Evolutionary conservation across 2,329 filamentous ascomycete species (phyloP), one percentile per base, ranked within the genome.

Genomic region (Sclerotinia spermophila): DNA sequence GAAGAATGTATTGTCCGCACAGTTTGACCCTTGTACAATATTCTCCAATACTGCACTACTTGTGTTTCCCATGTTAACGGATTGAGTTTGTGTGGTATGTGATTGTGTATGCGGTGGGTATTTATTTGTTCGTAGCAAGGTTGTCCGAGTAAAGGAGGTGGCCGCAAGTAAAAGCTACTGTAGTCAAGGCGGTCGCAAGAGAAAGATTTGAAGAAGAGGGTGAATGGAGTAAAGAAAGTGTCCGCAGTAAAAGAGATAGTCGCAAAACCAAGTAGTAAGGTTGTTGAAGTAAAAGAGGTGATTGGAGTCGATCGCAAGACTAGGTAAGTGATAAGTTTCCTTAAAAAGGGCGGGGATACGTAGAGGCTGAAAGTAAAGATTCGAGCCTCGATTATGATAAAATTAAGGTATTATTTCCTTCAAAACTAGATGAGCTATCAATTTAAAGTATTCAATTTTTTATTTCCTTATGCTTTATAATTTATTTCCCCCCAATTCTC

Each of bases 1-100:
- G 71, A 72, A 55, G 60, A 27, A 40, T 40, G 45, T 69, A 60
- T 71, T 21, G 27, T 33, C 53, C 74, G 82, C 89, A 97, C 95
- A 99, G 85, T 99, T 99, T 77, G 94, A 96, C 78, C 92, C 93
- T 79, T 96, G 92, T 81, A 97, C 94, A 79, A 99, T 97, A 83
- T 92, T 96, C 83, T 98, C 95, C 82, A 98, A 86, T 81, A 98
- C 90, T 76, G 86, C 83, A 80, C 89, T 91, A 76, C 87, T 89
- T 71, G 87, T 87, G 82, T 91, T 91, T 77, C 89, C 89, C 89
- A 91, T 91, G 75, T 76, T 82, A 35, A 10, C 60, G 17, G 10
- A 55, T 48, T 65, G 13, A 33, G 6, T 35, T 33, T 44, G 19
- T 68, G 19, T 33, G 40, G 27, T 42, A 21, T 79, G 75, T 67